Base-by-base conservation (phyloP, 148 eudicot genomes). In the Silene conica region DNA sequence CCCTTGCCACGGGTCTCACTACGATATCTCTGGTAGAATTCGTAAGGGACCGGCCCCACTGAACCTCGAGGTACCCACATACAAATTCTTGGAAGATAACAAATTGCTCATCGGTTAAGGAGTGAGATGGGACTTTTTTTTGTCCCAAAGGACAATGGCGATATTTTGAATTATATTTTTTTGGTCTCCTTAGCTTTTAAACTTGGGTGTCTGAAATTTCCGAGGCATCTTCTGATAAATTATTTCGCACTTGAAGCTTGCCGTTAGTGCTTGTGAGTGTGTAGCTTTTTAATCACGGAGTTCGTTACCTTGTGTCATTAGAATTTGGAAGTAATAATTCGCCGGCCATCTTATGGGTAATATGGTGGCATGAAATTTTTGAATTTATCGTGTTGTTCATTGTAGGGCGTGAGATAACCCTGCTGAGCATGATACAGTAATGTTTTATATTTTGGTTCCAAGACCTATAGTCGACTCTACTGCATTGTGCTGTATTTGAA, bases 1-100 rank as follows among this genome's bases (percentile, higher is more conserved):
- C 82, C 95, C 95, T 5, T 90, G 95, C 80, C 95, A 90, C 59
- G 95, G 95, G 55, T 90, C 95, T 67, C 95, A 88, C 74, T 89
- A 89, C 46, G 91, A 89, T 48, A 88, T 86, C 48, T 88, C 95
- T 68, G 91, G 91, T 58, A 86, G 90, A 79, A 83, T 85, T 34
- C 89, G 91, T 2, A 89, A 89, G 80, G 95, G 95, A 3, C 95
- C 88, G 0, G 95, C 95, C 22, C 92, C 95, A 8, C 85, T 66
- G 76, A 88, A 90, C 74, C 87, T 90, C 43, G 92, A 88, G 84
- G 90, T 88, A 75, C 95, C 95, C 31, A 83, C 88, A 2, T 90
- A 90, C 84, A 22, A 73, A 45, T 90, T 90, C 95, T 74, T 90
- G 83, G 91, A 86, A 6, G 95, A 90, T 8, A 86, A 79, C 79